Base-by-base conservation (phyloP, 2,329 filamentous ascomycete genomes). In the Epichloe festucae region DNA sequence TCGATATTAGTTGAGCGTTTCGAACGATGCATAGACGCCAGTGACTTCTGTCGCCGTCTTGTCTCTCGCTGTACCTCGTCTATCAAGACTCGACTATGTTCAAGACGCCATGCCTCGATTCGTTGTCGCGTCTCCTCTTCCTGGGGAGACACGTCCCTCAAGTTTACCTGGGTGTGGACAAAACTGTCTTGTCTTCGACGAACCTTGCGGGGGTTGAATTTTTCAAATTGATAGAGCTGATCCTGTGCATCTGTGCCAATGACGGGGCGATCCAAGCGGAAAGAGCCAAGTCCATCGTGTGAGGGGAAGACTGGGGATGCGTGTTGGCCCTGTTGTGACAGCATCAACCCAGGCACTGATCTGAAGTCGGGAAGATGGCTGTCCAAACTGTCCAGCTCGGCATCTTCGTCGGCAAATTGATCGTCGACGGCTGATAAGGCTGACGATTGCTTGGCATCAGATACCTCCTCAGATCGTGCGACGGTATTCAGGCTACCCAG, bases 1-100 rank as follows among this genome's bases (percentile, higher is more conserved):
- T 68, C 64, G 6, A 54, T 56, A 55, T 64, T 66, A 42, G 56
- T 53, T 15, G 64, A 41, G 60, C 64, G 54, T 46, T 58, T 58
- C 31, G 54, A 53, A 31, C 62, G 62, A 23, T 63, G 62, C 49
- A 59, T 53, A 12, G 77, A 80, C 44, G 72, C 72, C 58, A 81
- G 72, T 7, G 80, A 84, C 64, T 80, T 78, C 35, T 83, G 76
- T 53, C 85, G 78, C 53, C 85, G 76, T 55, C 75, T 73, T 51
- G 89, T 95, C 68, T 95, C 89, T 55, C 81, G 84, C 66, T 94
- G 87, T 46, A 97, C 90, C 67, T 96, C 89, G 52, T 95, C 87
- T 36, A 96, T 67, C 31, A 98, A 72, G 11, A 88, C 81, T 53
- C 81, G 80, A 65, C 89, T 95, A 65, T 98, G 90, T 62, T 97